Percentiles rank a stretch among this genome's conserved stretches.
Conservation (phyloP, 192 early-diverging fungal species). For the Nowakowskiella sp. region DNA sequence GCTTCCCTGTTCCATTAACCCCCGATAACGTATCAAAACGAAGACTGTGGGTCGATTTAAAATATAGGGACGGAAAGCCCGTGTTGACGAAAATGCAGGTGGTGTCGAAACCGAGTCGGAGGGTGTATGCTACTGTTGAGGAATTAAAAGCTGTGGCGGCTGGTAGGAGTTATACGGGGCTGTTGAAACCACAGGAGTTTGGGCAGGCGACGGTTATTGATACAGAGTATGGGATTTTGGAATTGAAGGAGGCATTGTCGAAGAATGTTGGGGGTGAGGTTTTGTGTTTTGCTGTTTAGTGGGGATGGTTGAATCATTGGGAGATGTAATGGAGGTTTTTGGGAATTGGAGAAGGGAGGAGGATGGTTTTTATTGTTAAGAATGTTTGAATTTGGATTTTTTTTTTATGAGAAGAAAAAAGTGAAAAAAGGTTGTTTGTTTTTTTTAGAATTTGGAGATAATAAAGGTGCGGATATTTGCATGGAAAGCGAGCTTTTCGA, state of each 20-base stretch:
- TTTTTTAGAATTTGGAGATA: too few species aligned
- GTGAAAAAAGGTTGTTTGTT: too few species aligned
- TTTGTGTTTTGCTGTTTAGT: conserved; percentile 49
- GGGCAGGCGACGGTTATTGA: conserved; percentile 89
- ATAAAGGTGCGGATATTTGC: too few species aligned
- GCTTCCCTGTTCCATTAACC: conserved; percentile 66
- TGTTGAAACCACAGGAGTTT: conserved; percentile 73
- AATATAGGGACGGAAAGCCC: conserved; percentile 75
- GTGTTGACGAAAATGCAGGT: conserved; percentile 69
- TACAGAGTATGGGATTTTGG: conserved; percentile 78
- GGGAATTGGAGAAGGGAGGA: too few species aligned
- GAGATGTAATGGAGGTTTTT: too few species aligned
- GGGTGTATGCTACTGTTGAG: conserved; percentile 67
- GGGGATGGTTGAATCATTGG: too few species aligned
- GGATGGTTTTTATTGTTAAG: too few species aligned
- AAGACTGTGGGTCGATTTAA: conserved; percentile 87
- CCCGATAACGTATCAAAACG: conserved; percentile 75
- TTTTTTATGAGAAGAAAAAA: too few species aligned
- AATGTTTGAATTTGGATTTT: too few species aligned
- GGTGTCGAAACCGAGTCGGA: conserved; percentile 80
- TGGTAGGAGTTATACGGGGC: conserved; percentile 56
- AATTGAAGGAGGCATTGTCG: conserved; percentile 81
- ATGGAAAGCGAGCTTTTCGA: too few species aligned
- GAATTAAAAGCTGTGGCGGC: conserved; percentile 72
- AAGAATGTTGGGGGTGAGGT: conserved; percentile 82